Base-by-base conservation (phyloP, 768 basidiomycete genomes). In the Sporobolomyces roseus region DNA sequence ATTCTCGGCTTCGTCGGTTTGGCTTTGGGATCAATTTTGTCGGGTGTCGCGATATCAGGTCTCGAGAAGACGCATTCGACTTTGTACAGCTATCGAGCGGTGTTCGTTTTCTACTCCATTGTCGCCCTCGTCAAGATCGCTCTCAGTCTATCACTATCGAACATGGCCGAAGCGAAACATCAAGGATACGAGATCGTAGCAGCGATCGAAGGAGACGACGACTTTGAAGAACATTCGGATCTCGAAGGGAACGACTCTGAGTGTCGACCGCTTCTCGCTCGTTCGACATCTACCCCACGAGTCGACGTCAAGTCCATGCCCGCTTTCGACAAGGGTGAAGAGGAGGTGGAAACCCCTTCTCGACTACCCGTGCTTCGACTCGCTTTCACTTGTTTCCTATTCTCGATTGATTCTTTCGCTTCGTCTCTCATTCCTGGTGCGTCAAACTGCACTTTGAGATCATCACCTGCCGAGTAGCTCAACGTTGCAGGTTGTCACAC, bases 401-500 rank as follows among this genome's bases (percentile, higher is more conserved):
- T 66, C 23, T 36, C 53, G 13, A 17, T 64, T 56, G 68, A 63
- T 59, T 33, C 58, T 3, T 67, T 70, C 68, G 62, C 72, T 8
- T 64, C 65, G 2, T 63, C 72, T 17, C 65, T 73, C 41, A 51
- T 65, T 7, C 63, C 65, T 8, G 58, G 58, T 48, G n/a, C n/a
- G 56, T n/a, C 41, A 12, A 21, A 4, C 32, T 32, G 19, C 54
- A 25, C 54, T 16, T 12, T 27, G 25, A 32, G 50, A 52, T 13
- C 27, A 48, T 48, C 46, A 10, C 12, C 38, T 41, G 45, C 21
- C 21, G 12, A 6, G 12, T 14, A 14, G 21, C 21, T 21, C 23
- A 23, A 46, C 45, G 45, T 21, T 23, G 5, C 35, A 29, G 10
- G 27, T 60, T 21, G 29, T 54, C 9, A 23, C 30, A 23, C 58